Percentiles rank a stretch among this genome's conserved stretches.
Conservation (phyloP, 805 yeast genomes). For the Suhomyces tanzawaensis region DNA sequence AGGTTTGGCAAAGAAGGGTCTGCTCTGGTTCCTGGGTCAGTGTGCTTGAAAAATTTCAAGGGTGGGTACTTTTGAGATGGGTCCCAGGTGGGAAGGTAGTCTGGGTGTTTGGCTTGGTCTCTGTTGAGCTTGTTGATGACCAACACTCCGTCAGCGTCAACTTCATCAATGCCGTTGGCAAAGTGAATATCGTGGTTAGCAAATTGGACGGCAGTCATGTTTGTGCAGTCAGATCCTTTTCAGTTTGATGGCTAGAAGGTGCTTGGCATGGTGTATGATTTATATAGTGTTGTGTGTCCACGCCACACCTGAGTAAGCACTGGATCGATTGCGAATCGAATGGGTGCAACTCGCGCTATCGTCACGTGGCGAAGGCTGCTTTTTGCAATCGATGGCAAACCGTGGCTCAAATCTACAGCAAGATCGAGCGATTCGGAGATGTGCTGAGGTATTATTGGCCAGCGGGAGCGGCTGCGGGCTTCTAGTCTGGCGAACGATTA, state of each 20-base stretch:
- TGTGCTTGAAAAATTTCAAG: constrained; percentile 52
- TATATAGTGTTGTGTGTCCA: neutral
- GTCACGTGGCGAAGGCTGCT: neutral
- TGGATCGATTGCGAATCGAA: neutral
- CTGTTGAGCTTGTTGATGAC: constrained; percentile 43
- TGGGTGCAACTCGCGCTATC: neutral
- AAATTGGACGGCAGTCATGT: constrained; percentile 19
- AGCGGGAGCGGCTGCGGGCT: no score
- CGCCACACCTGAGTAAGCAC: neutral
- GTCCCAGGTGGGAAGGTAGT: constrained; percentile 68
- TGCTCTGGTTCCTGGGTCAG: constrained; percentile 68
- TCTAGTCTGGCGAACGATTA: no score
- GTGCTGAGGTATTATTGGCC: no score
- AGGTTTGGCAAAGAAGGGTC: constrained; percentile 54
- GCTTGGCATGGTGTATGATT: neutral
- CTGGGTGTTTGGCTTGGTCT: constrained; percentile 42
- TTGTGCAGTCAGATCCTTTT: no score
- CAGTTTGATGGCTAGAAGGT: no score
- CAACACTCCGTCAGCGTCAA: constrained; percentile 47
- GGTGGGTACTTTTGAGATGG: constrained; percentile 53
- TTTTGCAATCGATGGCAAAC: neutral
- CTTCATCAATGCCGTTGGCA: constrained; percentile 49
- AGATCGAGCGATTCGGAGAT: no score
- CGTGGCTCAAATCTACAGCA: neutral
- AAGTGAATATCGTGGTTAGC: constrained; percentile 49